These are phyloP conservation scores for Suillus placidus DNA, from an alignment of 768 basidiomycete genomes.

Conservation along the genomic window DNA sequence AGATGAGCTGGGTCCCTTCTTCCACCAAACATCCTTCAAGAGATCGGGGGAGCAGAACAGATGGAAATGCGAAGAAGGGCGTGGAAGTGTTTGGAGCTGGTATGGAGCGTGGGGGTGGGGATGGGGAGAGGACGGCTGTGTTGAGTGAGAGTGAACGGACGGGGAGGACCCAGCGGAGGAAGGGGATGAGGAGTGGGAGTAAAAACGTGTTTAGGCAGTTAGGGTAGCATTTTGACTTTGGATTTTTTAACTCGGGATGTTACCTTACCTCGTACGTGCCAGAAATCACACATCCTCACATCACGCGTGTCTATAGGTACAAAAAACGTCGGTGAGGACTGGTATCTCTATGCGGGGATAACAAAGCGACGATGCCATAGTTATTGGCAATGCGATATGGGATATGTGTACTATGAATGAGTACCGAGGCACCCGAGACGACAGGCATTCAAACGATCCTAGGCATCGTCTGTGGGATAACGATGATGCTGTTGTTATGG, in stretches of 20 bases:
- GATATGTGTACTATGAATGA: constrained; percentile 4
- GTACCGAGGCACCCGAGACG: neutral
- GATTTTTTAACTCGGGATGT: neutral
- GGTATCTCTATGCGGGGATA: neutral
- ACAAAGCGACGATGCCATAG: constrained; percentile 4
- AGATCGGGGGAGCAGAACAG: constrained; percentile 27
- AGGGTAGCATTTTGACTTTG: constrained; percentile 10
- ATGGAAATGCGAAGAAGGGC: constrained; percentile 47
- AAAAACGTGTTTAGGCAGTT: constrained; percentile 72
- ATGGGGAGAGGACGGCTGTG: constrained; percentile 46
- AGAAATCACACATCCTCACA: neutral
- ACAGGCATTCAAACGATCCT: neutral
- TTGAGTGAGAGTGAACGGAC: constrained; percentile 68
- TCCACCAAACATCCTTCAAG: constrained; percentile 30
- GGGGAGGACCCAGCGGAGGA: constrained; percentile 80
- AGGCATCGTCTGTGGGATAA: neutral
- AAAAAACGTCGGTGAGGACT: too few relatives aligned
- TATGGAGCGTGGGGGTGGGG: constrained; percentile 77
- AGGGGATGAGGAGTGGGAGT: constrained; percentile 85
- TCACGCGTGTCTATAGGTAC: neutral
- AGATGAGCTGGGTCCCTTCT: constrained; percentile 78
- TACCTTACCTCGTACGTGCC: neutral
- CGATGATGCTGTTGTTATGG: neutral
- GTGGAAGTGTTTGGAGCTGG: constrained; percentile 86
- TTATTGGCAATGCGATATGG: constrained; percentile 6